phyloP scores from a whole-genome alignment of 768 basidiomycete species.

The Lyophyllum shimeji region DNA sequence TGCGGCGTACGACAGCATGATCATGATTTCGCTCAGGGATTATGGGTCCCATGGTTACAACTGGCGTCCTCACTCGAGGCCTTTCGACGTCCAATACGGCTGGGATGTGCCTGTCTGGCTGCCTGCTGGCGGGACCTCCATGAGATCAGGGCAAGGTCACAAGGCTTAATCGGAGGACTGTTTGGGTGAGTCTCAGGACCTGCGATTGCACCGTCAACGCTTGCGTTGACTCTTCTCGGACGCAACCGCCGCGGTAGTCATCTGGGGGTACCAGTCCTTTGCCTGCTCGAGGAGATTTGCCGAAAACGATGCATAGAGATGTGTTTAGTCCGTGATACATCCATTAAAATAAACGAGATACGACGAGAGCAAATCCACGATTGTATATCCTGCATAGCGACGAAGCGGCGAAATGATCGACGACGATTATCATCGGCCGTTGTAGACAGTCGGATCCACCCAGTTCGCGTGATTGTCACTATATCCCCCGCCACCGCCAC shows the following conservation, averaged over 20 bases:
- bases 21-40: no score
- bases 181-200: no score
- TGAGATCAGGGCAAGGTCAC: no score
- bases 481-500: neutral
- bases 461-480: constrained; percentile 33
- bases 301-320: neutral
- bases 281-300: neutral
- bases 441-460: constrained; percentile 47
- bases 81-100: no score
- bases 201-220: no score
- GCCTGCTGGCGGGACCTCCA: no score
- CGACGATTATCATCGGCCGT: constrained; percentile 28
- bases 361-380: neutral
- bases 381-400: neutral
- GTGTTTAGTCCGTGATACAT: neutral
- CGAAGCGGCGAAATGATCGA: neutral
- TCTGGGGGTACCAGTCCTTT: neutral
- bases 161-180: no score
- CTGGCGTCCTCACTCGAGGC: no score
- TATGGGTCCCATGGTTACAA: no score
- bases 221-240: neutral
- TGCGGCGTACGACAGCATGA: no score
- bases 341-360: neutral
- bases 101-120: no score
- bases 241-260: neutral